Base-by-base conservation (phyloP, 352 stramenopile genomes). In the Phytopythium oedochilum region DNA sequence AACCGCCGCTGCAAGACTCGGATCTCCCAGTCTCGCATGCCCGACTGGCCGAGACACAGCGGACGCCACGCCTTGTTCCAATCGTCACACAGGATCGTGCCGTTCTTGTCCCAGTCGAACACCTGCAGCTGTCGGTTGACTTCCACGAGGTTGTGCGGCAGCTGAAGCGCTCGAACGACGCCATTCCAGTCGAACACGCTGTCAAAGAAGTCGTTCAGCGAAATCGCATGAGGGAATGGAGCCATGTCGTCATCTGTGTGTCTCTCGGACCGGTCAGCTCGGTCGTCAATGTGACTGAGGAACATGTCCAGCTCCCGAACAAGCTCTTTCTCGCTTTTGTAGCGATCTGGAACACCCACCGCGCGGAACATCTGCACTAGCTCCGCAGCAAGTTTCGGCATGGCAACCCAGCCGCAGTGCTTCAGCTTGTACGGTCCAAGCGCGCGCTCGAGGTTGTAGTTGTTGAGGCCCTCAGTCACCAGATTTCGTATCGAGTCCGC, bases 1-100 rank as follows among this genome's bases (percentile, higher is more conserved):
- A 87, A 87, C 7, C 61, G 62, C 6, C 64, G 47, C 5, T 75
- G 49, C 7, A 87, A 53, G 17, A 77, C 77, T 20, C 55, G 58
- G 1, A 83, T 20, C 36, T 82, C 61, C 74, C 77, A 88, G 14
- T 70, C 62, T 0, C 39, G 40, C 50, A 88, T 56, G 5, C 40
- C 43, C 14, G 49, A 55, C 0, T 32, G 11, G 0, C 35, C 34
- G 0, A 35, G 29, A 57, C 47, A 63, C 10, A 80, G 50, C 7
- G 70, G 42, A 0, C 70, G 64, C 60, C 73, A 88, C 0, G 64
- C 72, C 52, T 75, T 78, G 55, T 66, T 65, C 71, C 72, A 84
- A 49, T 88, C 77, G 2, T 71, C 55, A 11, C 51, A 48, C 18
- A 52, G 53, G 36, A 88, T 78, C 11, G 44, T 61, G 5, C 70